Evolutionary conservation across 2,329 filamentous ascomycete species (phyloP).

Genomic region (Pseudocercospora eumusae): DNA sequence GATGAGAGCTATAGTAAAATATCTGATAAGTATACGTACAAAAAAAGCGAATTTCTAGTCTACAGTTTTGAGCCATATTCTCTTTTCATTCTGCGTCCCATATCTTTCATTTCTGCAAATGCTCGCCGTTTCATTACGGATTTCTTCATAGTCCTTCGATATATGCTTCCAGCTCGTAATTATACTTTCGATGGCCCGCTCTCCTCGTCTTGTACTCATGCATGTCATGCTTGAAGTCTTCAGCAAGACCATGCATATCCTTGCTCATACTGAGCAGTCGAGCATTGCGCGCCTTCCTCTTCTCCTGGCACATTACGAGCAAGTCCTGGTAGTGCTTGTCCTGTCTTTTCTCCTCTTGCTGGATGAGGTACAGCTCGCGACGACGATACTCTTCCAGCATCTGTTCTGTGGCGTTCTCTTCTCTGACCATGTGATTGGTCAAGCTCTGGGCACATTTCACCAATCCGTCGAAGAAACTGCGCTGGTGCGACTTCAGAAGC

Average conservation of each 20-base stretch:
- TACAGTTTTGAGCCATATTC: background rate
- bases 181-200: slow-evolving; percentile 7
- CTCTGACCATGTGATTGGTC: slow-evolving; percentile 49
- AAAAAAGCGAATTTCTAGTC: too few species aligned
- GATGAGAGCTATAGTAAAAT: background rate
- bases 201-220: slow-evolving; percentile 19
- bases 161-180: slow-evolving; percentile 18
- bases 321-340: slow-evolving; percentile 40
- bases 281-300: slow-evolving; percentile 9
- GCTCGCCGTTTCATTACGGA: background rate
- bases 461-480: slow-evolving; percentile 43
- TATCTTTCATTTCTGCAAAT: too few species aligned
- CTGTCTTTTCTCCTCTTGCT: slow-evolving; percentile 46
- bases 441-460: slow-evolving; percentile 46
- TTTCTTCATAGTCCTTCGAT: slow-evolving; percentile 5
- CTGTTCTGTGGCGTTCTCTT: slow-evolving; percentile 48
- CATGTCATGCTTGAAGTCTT: slow-evolving; percentile 15
- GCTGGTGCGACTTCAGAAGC: slow-evolving; percentile 44
- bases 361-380: slow-evolving; percentile 48
- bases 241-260: slow-evolving; percentile 1
- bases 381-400: slow-evolving; percentile 49
- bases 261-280: background rate
- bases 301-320: slow-evolving; percentile 34
- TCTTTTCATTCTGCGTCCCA: background rate
- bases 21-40: too few species aligned